Conservation (phyloP, 805 yeast species). For the Debaryomyces prosopidis region DNA sequence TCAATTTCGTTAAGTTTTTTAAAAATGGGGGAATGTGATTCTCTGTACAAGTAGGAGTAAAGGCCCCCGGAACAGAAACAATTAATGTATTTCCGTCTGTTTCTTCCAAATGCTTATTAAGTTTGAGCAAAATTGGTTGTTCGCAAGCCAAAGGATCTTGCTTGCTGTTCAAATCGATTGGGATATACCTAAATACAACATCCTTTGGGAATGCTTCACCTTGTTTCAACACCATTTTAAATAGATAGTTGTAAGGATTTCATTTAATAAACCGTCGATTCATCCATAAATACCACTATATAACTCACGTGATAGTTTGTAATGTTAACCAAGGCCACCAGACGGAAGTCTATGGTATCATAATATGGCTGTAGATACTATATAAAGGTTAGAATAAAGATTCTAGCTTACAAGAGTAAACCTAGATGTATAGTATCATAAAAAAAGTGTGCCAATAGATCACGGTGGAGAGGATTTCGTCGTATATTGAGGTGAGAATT, state of each 20-base stretch:
- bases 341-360: too few relatives aligned
- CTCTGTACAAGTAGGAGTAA: conserved; percentile 62
- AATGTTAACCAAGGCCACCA: too few relatives aligned
- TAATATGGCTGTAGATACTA: too few relatives aligned
- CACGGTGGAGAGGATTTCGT: too few relatives aligned
- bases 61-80: conserved; percentile 64
- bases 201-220: conserved; percentile 37
- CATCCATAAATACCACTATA: too few relatives aligned
- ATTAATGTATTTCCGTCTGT: conserved; percentile 26
- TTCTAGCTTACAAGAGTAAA: too few relatives aligned
- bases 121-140: conserved; percentile 30
- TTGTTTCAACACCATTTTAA: conserved; percentile 10
- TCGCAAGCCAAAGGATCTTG: conserved; percentile 36
- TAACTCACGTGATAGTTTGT: too few relatives aligned
- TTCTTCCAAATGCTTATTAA: conserved; percentile 32
- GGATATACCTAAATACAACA: conserved; percentile 36
- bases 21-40: conserved; percentile 43
- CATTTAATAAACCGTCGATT: too few relatives aligned
- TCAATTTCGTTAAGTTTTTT: conserved; percentile 26
- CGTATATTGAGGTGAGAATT: background rate
- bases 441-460: too few relatives aligned
- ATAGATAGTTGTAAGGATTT: too few relatives aligned
- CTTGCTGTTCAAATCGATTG: conserved; percentile 30
- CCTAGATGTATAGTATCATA: too few relatives aligned
- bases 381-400: too few relatives aligned